Evolutionary conservation across 805 yeast species (phyloP).

Genomic region (Saccharomyces jurei): DNA sequence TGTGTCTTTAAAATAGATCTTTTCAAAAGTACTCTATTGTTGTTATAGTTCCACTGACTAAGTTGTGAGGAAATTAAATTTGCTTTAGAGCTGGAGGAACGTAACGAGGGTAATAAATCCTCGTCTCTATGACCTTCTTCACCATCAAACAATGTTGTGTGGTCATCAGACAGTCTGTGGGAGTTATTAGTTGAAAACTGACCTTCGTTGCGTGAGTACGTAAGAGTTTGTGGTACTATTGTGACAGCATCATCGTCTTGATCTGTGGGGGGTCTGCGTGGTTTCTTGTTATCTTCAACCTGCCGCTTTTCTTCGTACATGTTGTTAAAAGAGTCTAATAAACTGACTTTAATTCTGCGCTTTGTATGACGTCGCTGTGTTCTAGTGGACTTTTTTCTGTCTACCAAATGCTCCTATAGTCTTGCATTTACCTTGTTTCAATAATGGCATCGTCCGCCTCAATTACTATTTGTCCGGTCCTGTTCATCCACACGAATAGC

Average conservation of each 20-base stretch:
- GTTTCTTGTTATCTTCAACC: not conserved
- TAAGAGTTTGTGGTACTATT: not conserved
- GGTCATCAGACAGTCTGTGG: not conserved
- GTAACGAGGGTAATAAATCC: not conserved
- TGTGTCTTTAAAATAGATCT: slow-evolving; percentile 49
- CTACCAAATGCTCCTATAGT: not conserved
- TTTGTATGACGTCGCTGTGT: not conserved
- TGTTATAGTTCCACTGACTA: slow-evolving; percentile 70
- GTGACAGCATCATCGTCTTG: not conserved
- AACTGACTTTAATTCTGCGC: not conserved
- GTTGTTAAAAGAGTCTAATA: not conserved
- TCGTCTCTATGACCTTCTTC: not conserved
- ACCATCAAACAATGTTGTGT: not conserved
- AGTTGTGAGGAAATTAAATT: slow-evolving; percentile 32
- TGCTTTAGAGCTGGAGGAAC: not conserved
- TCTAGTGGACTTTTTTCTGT: not conserved
- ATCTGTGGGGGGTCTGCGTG: not conserved
- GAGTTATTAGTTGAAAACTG: not conserved
- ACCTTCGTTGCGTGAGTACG: not conserved
- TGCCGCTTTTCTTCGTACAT: not conserved
- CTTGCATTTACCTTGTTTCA: not conserved
- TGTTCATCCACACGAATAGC: not conserved
- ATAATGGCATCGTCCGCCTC: not conserved
- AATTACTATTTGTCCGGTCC: not conserved
- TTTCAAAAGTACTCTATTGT: slow-evolving; percentile 56